Evolutionary conservation across 2,329 filamentous ascomycete genomes (phyloP).

Genomic region (Arthrobotrys entomopaga): DNA sequence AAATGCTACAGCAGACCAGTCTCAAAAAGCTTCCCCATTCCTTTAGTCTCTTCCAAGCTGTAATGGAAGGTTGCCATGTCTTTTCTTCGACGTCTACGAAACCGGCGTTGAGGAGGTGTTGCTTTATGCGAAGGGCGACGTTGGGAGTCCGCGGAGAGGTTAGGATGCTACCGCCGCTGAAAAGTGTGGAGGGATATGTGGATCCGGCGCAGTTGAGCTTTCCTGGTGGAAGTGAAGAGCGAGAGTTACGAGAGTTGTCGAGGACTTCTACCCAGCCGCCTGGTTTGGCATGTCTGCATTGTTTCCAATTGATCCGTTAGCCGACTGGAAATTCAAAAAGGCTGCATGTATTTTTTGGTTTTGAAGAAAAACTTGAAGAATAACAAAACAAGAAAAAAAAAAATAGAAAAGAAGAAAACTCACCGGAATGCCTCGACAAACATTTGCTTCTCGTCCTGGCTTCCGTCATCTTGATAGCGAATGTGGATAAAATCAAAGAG

Average conservation of each 20-base stretch:
- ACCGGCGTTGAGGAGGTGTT: constrained; percentile 57
- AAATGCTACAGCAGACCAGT: constrained; percentile 49
- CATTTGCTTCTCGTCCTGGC: constrained; percentile 57
- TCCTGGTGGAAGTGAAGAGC: constrained; percentile 39
- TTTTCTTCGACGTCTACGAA: constrained; percentile 59
- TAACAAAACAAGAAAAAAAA: constrained; percentile 29
- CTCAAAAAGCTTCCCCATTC: constrained; percentile 57
- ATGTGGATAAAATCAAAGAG: constrained; percentile 59
- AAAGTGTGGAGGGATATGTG: constrained; percentile 52
- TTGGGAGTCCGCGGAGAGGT: constrained; percentile 54
- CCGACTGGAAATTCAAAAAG: not conserved
- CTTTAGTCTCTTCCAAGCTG: constrained; percentile 57
- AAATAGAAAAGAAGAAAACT: constrained; percentile 2
- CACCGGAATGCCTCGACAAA: constrained; percentile 58
- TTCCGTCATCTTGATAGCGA: constrained; percentile 58
- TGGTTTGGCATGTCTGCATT: constrained; percentile 58
- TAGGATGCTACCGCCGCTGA: constrained; percentile 50
- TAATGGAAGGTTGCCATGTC: constrained; percentile 56
- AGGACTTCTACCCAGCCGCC: constrained; percentile 59
- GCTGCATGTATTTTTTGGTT: not conserved
- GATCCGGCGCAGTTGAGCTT: constrained; percentile 54
- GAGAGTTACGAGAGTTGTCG: constrained; percentile 56
- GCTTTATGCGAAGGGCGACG: constrained; percentile 58
- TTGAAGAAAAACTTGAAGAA: constrained; percentile 11
- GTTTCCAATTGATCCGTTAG: constrained; percentile 42